These are phyloP conservation scores for Coprinopsis strossmayeri DNA, from an alignment of 768 basidiomycete species.

Conservation along the genomic window DNA sequence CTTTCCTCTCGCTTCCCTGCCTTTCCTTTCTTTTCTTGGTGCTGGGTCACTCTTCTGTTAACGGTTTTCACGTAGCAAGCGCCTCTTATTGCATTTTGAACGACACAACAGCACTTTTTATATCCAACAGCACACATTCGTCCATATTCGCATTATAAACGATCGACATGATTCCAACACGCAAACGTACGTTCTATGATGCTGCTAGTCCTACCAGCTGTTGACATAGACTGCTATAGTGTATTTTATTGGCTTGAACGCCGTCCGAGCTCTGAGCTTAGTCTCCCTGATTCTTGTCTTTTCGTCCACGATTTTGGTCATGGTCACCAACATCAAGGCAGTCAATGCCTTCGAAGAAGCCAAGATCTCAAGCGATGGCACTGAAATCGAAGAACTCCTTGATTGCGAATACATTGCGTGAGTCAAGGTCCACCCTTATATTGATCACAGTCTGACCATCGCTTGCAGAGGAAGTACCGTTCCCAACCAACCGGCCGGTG, in stretches of 20 bases:
- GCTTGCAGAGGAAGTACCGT: slow-evolving; percentile 63
- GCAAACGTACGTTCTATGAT: slow-evolving; percentile 7
- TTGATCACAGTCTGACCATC: neutral
- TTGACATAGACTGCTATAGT: neutral
- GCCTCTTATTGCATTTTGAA: neutral
- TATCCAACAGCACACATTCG: neutral
- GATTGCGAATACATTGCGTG: slow-evolving; percentile 83
- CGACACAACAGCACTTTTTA: neutral
- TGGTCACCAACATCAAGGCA: slow-evolving; percentile 70
- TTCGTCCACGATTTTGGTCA: slow-evolving; percentile 62
- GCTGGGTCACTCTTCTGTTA: slow-evolving; percentile 6
- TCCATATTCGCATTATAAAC: neutral
- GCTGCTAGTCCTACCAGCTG: neutral
- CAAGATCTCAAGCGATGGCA: slow-evolving; percentile 31
- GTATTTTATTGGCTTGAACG: slow-evolving; percentile 70
- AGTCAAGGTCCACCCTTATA: slow-evolving; percentile 16
- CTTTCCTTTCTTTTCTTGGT: neutral
- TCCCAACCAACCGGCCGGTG: slow-evolving; percentile 89
- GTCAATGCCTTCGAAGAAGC: slow-evolving; percentile 56
- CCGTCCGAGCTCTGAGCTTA: slow-evolving; percentile 68
- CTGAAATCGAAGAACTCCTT: slow-evolving; percentile 26
- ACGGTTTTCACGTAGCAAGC: neutral
- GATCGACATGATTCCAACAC: slow-evolving; percentile 3
- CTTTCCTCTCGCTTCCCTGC: slow-evolving; percentile 1
- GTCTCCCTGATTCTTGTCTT: slow-evolving; percentile 77